phyloP scores from a whole-genome alignment of 2,329 filamentous ascomycete species.

The Ascochyta rabiei region DNA sequence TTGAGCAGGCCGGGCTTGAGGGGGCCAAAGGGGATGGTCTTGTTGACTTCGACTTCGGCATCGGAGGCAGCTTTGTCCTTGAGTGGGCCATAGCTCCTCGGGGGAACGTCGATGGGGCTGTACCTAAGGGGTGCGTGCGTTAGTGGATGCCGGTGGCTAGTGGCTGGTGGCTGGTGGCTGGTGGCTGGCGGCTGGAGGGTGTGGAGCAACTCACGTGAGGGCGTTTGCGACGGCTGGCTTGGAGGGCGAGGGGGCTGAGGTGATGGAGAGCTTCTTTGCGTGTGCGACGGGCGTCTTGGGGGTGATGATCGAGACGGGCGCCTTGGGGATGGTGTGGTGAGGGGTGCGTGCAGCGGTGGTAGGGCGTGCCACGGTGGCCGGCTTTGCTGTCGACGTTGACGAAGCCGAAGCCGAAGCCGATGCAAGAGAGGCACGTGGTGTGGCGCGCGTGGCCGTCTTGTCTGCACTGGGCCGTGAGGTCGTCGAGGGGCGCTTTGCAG shows the following conservation, averaged over 20 bases:
- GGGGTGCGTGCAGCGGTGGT: constrained; percentile 27
- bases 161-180: too few species aligned
- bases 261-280: constrained; percentile 39
- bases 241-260: constrained; percentile 15
- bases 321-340: constrained; percentile 27
- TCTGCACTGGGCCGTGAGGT: constrained; percentile 35
- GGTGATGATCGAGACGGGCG: constrained; percentile 22
- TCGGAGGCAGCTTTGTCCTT: constrained; percentile 47
- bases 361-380: constrained; percentile 29
- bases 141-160: background rate
- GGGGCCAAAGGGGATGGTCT: constrained; percentile 30
- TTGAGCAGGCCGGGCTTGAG: constrained; percentile 40
- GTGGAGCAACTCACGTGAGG: background rate
- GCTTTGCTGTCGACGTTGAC: constrained; percentile 28
- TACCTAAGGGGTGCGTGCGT: constrained; percentile 18
- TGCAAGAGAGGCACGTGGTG: constrained; percentile 40
- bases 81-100: constrained; percentile 29
- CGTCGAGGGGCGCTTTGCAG: constrained; percentile 39
- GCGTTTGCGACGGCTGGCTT: constrained; percentile 17
- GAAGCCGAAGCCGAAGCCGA: too few species aligned
- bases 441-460: constrained; percentile 27
- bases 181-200: too few species aligned
- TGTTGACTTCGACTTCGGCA: constrained; percentile 41
- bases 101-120: constrained; percentile 31
- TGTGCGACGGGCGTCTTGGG: constrained; percentile 27